Evolutionary conservation across 2,329 filamentous ascomycete genomes (phyloP).

Genomic region (Aspergillaceae sp.): DNA sequence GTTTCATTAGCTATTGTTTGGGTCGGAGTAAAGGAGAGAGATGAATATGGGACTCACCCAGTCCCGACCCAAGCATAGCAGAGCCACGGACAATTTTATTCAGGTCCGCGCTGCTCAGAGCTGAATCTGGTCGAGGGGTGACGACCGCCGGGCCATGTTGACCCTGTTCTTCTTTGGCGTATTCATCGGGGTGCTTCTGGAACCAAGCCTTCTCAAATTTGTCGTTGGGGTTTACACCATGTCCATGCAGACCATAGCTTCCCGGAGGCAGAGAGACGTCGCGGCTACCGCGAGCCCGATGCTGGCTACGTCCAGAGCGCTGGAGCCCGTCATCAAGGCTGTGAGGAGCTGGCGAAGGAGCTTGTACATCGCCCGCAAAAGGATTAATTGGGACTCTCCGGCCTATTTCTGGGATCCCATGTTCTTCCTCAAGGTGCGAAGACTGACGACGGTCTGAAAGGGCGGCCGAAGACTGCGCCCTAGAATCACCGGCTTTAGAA

Average conservation of each 20-base stretch:
- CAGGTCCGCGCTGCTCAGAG: constrained; percentile 79
- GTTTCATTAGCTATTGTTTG: constrained; percentile 7
- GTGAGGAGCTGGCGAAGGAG: constrained; percentile 68
- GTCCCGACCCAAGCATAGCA: constrained; percentile 41
- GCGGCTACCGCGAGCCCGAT: constrained; percentile 63
- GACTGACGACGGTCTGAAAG: constrained; percentile 49
- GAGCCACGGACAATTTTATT: constrained; percentile 81
- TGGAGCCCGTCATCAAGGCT: constrained; percentile 38
- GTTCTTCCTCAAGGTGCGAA: constrained; percentile 59
- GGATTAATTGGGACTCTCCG: constrained; percentile 89
- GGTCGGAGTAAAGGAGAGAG: not conserved
- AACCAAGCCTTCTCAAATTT: constrained; percentile 89
- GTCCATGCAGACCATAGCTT: constrained; percentile 87
- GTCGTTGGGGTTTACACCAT: constrained; percentile 66
- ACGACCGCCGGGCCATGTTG: constrained; percentile 53
- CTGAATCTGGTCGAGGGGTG: constrained; percentile 61
- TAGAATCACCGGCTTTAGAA: constrained; percentile 54
- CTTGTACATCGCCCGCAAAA: constrained; percentile 89
- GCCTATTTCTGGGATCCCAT: constrained; percentile 87
- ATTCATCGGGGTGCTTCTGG: constrained; percentile 76
- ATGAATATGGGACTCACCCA: constrained; percentile 38
- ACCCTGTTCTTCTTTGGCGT: constrained; percentile 63
- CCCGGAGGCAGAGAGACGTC: constrained; percentile 69
- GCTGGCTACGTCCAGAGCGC: constrained; percentile 49
- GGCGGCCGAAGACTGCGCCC: constrained; percentile 38